A percentile compares a stretch with the other conserved stretches of the same genome.
phyloP scores from a whole-genome alignment of 1,284 basidiomycete species.

The Trichosporon sp. region DNA sequence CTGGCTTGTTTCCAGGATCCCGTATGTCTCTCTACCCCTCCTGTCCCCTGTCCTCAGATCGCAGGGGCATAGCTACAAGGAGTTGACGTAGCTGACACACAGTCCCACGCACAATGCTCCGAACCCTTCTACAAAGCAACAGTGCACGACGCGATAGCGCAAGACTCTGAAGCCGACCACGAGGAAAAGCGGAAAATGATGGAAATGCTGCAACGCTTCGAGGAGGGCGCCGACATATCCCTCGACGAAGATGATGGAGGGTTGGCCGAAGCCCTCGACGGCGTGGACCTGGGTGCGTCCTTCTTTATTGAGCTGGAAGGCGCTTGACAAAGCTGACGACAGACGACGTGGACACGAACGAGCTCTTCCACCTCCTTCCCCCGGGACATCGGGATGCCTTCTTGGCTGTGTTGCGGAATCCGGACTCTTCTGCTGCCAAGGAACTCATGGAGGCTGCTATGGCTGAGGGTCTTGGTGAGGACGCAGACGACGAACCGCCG shows the following conservation, averaged over 20 bases:
- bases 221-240: constrained; percentile 42
- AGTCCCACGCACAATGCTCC: constrained; percentile 55
- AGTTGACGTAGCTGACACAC: constrained; percentile 19
- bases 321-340: constrained; percentile 21
- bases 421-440: constrained; percentile 44
- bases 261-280: constrained; percentile 40
- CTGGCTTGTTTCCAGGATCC: constrained; percentile 51
- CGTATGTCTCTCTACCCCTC: constrained; percentile 33
- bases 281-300: constrained; percentile 49
- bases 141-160: constrained; percentile 45
- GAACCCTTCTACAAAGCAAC: constrained; percentile 55
- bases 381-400: constrained; percentile 50
- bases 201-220: constrained; percentile 54
- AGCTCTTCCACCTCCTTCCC: constrained; percentile 51
- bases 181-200: constrained; percentile 54
- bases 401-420: constrained; percentile 46
- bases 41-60: no score
- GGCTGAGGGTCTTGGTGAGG: constrained; percentile 28
- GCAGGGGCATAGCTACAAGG: no score
- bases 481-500: constrained; percentile 18
- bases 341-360: constrained; percentile 54
- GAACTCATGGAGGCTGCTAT: constrained; percentile 43
- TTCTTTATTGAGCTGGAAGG: no score
- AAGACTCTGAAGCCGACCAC: constrained; percentile 40
- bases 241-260: constrained; percentile 43